Evolutionary conservation across 1,139 yeast genomes (phyloP).

Genomic region (Candida sp.): DNA sequence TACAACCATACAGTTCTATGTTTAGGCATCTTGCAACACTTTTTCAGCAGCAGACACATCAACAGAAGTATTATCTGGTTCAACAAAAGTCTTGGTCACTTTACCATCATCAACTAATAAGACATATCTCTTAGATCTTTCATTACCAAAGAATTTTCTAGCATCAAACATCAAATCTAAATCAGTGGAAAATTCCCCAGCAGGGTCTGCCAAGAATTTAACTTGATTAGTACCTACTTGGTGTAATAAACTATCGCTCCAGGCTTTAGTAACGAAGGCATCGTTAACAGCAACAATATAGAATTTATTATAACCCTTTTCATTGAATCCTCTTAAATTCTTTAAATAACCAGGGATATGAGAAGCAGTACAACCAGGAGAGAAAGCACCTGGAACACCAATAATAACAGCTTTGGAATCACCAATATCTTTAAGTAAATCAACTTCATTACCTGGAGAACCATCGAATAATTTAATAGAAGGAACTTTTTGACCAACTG

Average conservation of each 20-base stretch:
- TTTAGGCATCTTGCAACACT: slow-evolving; percentile 28
- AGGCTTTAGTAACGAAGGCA: slow-evolving; percentile 75
- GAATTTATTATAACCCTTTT: slow-evolving; percentile 61
- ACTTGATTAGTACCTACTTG: slow-evolving; percentile 32
- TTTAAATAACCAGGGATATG: slow-evolving; percentile 80
- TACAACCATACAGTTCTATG: too few relatives aligned
- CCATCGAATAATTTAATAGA: slow-evolving; percentile 52
- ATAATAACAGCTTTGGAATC: slow-evolving; percentile 58
- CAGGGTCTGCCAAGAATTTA: slow-evolving; percentile 73
- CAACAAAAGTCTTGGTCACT: slow-evolving; percentile 64
- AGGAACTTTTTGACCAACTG: slow-evolving; percentile 61
- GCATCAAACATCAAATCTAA: slow-evolving; percentile 73
- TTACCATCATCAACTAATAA: slow-evolving; percentile 71
- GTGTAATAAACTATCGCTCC: slow-evolving; percentile 12
- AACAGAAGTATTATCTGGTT: slow-evolving; percentile 78
- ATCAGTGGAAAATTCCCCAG: slow-evolving; percentile 64
- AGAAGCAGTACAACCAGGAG: slow-evolving; percentile 77
- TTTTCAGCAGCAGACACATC: slow-evolving; percentile 43
- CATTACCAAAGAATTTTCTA: slow-evolving; percentile 66
- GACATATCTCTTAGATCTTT: slow-evolving; percentile 75
- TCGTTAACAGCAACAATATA: slow-evolving; percentile 81
- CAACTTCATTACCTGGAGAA: slow-evolving; percentile 65
- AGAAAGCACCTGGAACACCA: slow-evolving; percentile 91
- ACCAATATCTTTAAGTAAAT: slow-evolving; percentile 54
- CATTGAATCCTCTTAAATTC: slow-evolving; percentile 47